Percentiles rank a stretch among this genome's conserved stretches.
phyloP scores from a whole-genome alignment of 805 yeast genomes.

The Candida endomychidarum region DNA sequence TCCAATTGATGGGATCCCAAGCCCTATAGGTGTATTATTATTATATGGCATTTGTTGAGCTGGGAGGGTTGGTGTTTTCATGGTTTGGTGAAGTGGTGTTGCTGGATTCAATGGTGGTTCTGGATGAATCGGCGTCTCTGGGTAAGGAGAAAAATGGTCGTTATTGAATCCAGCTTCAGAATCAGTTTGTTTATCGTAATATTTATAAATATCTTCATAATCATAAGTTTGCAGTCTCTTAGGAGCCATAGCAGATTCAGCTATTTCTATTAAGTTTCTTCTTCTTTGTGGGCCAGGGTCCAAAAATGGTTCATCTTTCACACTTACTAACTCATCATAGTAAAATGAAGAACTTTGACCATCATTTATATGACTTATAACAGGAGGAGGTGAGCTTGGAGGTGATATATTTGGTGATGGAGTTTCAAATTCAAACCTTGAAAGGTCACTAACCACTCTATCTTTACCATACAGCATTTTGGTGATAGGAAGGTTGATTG shows the following conservation, averaged over 20 bases:
- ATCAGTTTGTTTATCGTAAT: conserved; percentile 17
- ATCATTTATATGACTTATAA: not conserved
- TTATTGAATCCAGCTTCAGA: conserved; percentile 10
- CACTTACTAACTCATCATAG: conserved; percentile 5
- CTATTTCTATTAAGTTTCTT: conserved; percentile 15
- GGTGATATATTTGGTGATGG: conserved; percentile 29
- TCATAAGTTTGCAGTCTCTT: conserved; percentile 10
- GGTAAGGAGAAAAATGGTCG: conserved; percentile 18
- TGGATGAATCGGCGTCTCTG: conserved; percentile 5
- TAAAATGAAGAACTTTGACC: conserved; percentile 10
- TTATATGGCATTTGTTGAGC: conserved; percentile 12
- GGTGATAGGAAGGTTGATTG: no score
- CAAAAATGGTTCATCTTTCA: not conserved
- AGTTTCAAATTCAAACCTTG: conserved; percentile 32
- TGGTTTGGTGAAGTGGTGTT: not conserved
- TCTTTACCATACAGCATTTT: conserved; percentile 16
- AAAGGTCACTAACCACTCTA: conserved; percentile 30
- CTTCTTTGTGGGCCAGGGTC: conserved; percentile 16
- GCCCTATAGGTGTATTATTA: conserved; percentile 7
- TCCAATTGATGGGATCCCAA: conserved; percentile 15
- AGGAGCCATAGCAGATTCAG: conserved; percentile 14
- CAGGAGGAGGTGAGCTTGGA: conserved; percentile 31
- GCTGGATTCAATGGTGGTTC: not conserved
- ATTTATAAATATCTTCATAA: conserved; percentile 19
- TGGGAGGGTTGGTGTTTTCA: not conserved